Evolutionary conservation across 768 basidiomycete genomes (phyloP).

Genomic region (Suillus fuscotomentosus): DNA sequence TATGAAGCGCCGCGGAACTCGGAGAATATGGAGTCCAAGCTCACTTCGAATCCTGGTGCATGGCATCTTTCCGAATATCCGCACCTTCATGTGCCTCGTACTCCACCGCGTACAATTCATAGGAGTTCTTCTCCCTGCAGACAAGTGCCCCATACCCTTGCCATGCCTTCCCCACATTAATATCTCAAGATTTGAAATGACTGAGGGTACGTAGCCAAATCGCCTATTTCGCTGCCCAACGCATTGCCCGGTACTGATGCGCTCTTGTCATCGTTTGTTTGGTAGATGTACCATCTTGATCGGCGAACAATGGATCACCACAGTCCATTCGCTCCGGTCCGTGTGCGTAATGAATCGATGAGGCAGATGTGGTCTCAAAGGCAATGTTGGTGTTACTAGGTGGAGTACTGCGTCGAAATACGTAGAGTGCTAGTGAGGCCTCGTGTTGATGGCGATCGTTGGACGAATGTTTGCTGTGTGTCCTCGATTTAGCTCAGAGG

Average conservation of each 20-base stretch:
- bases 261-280: no score
- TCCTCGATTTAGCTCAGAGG: not conserved
- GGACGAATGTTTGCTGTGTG: not conserved
- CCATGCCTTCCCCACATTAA: not conserved
- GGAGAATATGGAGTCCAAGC: conserved; percentile 27
- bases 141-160: not conserved
- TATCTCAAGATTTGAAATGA: not conserved
- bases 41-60: not conserved
- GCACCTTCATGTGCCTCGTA: not conserved
- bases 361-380: not conserved
- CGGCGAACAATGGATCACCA: not conserved
- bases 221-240: not conserved
- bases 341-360: not conserved
- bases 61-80: not conserved
- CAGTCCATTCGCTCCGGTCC: not conserved
- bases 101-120: not conserved
- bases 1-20: conserved; percentile 30
- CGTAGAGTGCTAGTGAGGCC: not conserved
- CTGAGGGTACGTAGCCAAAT: not conserved
- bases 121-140: not conserved
- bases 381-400: not conserved
- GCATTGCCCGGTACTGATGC: not conserved
- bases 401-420: not conserved
- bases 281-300: not conserved
- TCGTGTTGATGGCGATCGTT: not conserved